Percentiles rank a stretch among this genome's conserved stretches.
These are phyloP conservation scores for Westerdykella sp. DNA, from an alignment of 2,329 filamentous ascomycete species.

Conservation along the genomic window DNA sequence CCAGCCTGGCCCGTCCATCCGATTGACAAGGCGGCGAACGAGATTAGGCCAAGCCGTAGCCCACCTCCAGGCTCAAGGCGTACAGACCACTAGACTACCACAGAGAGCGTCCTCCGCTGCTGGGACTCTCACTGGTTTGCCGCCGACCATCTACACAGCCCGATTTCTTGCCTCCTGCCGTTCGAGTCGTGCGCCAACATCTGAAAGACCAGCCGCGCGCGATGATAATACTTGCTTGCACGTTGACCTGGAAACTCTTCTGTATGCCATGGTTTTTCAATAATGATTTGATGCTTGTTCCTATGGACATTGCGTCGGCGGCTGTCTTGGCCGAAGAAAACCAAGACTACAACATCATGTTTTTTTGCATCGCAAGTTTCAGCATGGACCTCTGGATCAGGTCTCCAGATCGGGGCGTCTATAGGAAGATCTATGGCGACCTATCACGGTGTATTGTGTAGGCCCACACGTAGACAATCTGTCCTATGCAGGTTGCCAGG, in stretches of 20 bases:
- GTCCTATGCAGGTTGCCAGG: too few species aligned
- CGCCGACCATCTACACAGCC: neutral
- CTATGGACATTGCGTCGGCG: neutral
- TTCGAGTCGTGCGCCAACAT: neutral
- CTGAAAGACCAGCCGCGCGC: neutral
- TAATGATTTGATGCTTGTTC: too few species aligned
- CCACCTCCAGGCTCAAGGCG: neutral
- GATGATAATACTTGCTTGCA: neutral
- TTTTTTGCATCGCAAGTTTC: neutral
- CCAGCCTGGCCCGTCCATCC: neutral
- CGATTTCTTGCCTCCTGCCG: neutral
- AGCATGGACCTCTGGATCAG: neutral
- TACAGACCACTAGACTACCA: neutral
- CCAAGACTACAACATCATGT: neutral
- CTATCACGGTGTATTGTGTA: too few species aligned
- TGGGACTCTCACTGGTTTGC: neutral
- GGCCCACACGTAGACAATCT: too few species aligned
- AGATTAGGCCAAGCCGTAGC: slow-evolving; percentile 5
- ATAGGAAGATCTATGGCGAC: too few species aligned
- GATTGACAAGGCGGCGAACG: neutral
- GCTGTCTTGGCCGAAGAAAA: neutral
- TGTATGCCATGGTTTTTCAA: neutral
- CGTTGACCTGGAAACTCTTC: neutral
- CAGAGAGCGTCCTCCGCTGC: neutral
- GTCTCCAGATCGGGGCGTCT: neutral